Percentiles rank a stretch among this genome's conserved stretches.
phyloP scores from a whole-genome alignment of 768 basidiomycete species.

The Candolleomyces eurysporus region DNA sequence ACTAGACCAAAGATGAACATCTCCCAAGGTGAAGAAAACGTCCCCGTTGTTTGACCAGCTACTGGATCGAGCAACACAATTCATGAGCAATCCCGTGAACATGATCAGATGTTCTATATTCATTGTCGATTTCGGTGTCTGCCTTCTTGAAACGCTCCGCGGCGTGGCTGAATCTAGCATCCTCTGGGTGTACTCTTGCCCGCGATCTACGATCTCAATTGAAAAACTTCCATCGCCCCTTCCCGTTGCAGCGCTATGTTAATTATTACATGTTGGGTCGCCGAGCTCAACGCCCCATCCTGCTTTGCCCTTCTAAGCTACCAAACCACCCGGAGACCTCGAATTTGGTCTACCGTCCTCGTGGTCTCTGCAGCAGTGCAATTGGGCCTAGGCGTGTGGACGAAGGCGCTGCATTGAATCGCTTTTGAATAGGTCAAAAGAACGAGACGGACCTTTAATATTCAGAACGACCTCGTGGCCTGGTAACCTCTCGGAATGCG shows the following conservation, averaged over 20 bases:
- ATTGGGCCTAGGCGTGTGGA: too few relatives aligned
- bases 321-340: too few relatives aligned
- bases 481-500: background rate
- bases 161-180: background rate
- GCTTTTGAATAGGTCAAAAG: too few relatives aligned
- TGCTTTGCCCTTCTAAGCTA: too few relatives aligned
- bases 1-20: background rate
- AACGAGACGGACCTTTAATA: background rate
- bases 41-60: background rate
- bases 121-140: conserved; percentile 1
- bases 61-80: background rate
- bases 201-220: conserved; percentile 10
- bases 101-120: background rate
- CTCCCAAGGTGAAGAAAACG: background rate
- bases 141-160: conserved; percentile 11
- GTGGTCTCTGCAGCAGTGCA: too few relatives aligned
- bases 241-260: background rate
- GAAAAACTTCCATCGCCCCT: background rate
- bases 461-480: background rate
- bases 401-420: too few relatives aligned
- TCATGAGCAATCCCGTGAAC: background rate
- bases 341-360: too few relatives aligned
- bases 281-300: background rate
- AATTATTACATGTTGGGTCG: background rate
- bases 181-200: background rate